phyloP scores from a whole-genome alignment of 176 grass and related monocot genomes.

The Musa troglodytarum region DNA sequence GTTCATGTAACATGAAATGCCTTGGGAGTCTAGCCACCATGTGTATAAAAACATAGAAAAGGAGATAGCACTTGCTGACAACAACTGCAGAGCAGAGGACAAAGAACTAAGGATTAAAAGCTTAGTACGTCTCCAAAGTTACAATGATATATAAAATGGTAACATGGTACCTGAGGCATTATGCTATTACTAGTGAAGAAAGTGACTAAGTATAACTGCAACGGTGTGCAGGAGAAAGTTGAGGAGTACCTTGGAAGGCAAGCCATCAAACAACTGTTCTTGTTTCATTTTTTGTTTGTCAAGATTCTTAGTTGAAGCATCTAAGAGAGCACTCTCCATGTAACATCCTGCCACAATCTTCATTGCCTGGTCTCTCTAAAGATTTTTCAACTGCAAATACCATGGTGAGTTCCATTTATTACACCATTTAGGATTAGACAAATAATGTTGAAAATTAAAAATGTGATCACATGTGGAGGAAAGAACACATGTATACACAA shows the following conservation, averaged over 20 bases:
- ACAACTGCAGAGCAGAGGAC: neutral
- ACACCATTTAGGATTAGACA: neutral
- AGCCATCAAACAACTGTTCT: neutral
- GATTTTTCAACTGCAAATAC: neutral
- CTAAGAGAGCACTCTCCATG: neutral
- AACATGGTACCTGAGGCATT: neutral
- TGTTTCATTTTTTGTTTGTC: neutral
- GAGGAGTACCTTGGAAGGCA: neutral
- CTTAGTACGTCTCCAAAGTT: neutral
- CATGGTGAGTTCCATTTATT: neutral
- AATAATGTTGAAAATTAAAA: neutral
- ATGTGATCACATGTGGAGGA: neutral
- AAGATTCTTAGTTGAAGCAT: neutral
- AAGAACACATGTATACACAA: neutral
- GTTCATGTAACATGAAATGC: neutral
- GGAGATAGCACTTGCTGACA: neutral
- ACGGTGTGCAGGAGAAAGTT: neutral
- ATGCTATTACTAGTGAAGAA: neutral
- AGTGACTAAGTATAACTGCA: neutral
- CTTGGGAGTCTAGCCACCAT: neutral
- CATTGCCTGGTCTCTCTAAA: neutral
- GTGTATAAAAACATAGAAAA: neutral
- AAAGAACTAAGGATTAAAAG: neutral
- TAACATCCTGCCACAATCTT: neutral
- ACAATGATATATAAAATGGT: no score